phyloP scores from a whole-genome alignment of 2,329 filamentous ascomycete genomes.

The Fusarium kyushuense region DNA sequence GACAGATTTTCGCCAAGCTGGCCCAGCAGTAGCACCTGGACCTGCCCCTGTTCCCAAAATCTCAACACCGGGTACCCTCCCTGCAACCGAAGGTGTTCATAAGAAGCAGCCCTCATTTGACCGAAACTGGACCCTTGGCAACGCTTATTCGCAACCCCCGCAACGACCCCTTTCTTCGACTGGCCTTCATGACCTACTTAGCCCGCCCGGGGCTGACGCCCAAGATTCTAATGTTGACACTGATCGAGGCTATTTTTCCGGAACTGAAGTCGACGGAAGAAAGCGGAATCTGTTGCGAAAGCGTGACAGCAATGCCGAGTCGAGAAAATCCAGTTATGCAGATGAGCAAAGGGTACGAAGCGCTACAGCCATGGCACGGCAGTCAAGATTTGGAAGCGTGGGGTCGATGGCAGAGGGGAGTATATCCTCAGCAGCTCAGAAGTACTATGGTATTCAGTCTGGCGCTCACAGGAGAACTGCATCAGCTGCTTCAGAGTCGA shows the following conservation, averaged over 20 bases:
- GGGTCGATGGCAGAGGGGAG: constrained; percentile 76
- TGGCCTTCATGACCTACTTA: constrained; percentile 60
- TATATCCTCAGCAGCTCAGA: constrained; percentile 73
- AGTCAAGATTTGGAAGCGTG: constrained; percentile 82
- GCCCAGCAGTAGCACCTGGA: constrained; percentile 39
- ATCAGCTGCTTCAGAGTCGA: constrained; percentile 69
- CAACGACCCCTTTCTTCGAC: constrained; percentile 66
- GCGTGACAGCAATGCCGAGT: constrained; percentile 72
- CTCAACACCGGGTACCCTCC: constrained; percentile 58
- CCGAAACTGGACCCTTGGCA: constrained; percentile 75
- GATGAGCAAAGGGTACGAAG: constrained; percentile 78
- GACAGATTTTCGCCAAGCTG: constrained; percentile 73
- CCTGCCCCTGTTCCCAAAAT: constrained; percentile 55
- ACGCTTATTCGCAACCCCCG: constrained; percentile 57
- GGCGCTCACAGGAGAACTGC: constrained; percentile 69
- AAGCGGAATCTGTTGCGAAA: constrained; percentile 85
- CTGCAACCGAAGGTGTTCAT: constrained; percentile 58
- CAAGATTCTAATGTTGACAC: constrained; percentile 70
- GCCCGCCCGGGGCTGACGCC: constrained; percentile 55
- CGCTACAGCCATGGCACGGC: constrained; percentile 74
- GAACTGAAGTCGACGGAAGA: constrained; percentile 82
- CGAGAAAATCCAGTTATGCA: constrained; percentile 79
- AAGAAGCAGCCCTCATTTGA: constrained; percentile 78
- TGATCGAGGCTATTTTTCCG: constrained; percentile 94
- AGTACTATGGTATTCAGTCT: constrained; percentile 72